A percentile compares a stretch with the other conserved stretches of the same genome.
These are phyloP conservation scores for Leishmania turanica DNA, from an alignment of 208 protist genomes.

Conservation along the genomic window DNA sequence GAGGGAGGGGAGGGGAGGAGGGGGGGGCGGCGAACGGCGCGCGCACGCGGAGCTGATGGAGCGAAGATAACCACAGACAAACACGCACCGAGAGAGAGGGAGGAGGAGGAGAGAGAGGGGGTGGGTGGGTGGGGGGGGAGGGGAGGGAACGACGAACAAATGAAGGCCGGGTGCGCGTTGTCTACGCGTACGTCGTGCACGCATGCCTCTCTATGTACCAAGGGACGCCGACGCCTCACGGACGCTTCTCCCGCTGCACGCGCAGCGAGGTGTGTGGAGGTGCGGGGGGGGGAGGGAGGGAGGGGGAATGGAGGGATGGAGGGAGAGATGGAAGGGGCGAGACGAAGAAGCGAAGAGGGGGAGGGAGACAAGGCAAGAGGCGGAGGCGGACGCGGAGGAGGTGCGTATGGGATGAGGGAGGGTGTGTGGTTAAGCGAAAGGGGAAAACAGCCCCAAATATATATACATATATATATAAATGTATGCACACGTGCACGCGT, in stretches of 20 bases:
- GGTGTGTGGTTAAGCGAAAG: background rate
- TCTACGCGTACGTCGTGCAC: background rate
- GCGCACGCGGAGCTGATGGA: background rate
- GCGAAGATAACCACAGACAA: background rate
- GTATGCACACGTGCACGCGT: background rate
- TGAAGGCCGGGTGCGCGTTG: background rate
- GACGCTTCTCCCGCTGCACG: too few species aligned
- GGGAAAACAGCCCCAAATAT: background rate
- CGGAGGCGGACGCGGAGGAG: background rate
- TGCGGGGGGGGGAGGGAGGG: too few species aligned
- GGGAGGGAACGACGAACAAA: background rate
- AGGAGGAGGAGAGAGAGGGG: too few species aligned
- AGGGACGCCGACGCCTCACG: too few species aligned
- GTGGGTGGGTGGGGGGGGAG: too few species aligned
- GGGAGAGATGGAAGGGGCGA: background rate
- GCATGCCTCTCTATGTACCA: too few species aligned
- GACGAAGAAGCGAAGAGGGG: background rate
- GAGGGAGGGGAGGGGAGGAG: background rate
- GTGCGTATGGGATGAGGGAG: background rate
- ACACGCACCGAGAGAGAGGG: background rate
- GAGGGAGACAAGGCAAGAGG: background rate
- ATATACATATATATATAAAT: too few species aligned
- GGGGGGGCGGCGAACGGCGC: background rate
- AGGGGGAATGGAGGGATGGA: too few species aligned
- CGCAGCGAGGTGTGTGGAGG: background rate